Base-by-base conservation (phyloP, 2,329 filamentous ascomycete species). In the Scytalidium lignicola region DNA sequence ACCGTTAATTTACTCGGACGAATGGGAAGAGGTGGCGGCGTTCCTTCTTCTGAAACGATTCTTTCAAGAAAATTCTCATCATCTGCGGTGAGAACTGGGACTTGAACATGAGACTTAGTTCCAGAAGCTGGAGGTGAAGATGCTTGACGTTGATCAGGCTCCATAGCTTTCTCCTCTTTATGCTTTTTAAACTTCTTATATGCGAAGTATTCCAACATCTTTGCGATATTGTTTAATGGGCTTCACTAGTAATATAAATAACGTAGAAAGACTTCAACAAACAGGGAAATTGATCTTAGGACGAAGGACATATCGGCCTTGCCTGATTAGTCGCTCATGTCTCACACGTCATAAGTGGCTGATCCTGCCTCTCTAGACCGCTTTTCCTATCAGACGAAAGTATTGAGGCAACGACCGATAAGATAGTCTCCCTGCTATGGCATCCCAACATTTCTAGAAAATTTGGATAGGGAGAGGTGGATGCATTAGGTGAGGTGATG, bases 181-280 rank as follows among this genome's bases (percentile, higher is more conserved):
- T 77, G 68, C 66, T 83, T 81, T 69, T 83, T 84, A 61, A 74
- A 69, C 64, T 83, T 85, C 63, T 79, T 83, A 69, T 76, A 78
- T 29, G 73, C 68, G 56, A 85, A 77, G 65, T 80, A 84, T 65
- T 85, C 80, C 53, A 85, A 62, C 82, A 85, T 85, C 44, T 55
- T 62, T 46, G 48, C 51, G 15, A 37, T 13, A n/a, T 17, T 17
- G 5, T 19, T 23, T 21, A 43, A 43, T 37, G 8, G 15, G 15
- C 32, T 15, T 17, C 15, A 37, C 5, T 17, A 13, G n/a, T 17
- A n/a, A n/a, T n/a, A 26, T 10, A 26, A 10, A 10, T 6, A 26
- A 26, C 10, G 23, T 26, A 26, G 10, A 10, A 37, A 9, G 15
- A 13, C 6, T 37, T 15, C 32, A 9, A 37, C n/a, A 37, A n/a